phyloP scores from a whole-genome alignment of 805 yeast species.

The Ogataea nakhonphanomensis region DNA sequence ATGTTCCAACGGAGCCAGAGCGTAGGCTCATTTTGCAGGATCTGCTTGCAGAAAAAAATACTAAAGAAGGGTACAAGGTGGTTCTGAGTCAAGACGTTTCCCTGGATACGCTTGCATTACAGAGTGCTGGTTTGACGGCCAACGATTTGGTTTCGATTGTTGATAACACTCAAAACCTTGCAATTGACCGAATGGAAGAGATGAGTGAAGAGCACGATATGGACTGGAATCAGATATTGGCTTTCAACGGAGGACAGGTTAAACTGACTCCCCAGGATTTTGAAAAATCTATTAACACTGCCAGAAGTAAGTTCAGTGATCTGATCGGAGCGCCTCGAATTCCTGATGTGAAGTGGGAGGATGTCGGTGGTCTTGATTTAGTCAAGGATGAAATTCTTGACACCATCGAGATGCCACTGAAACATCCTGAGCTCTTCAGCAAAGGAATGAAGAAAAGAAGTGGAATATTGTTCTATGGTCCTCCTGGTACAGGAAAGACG shows the following conservation, averaged over 20 bases:
- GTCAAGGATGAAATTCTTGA: slow-evolving; percentile 92
- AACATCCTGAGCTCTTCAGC: slow-evolving; percentile 84
- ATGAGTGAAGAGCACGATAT: slow-evolving; percentile 26
- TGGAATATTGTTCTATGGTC: slow-evolving; percentile 94
- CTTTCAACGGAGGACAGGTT: slow-evolving; percentile 55
- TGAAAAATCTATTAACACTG: slow-evolving; percentile 68
- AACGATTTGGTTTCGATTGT: slow-evolving; percentile 73
- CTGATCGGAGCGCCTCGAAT: slow-evolving; percentile 96
- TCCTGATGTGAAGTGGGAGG: slow-evolving; percentile 95
- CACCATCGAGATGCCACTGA: slow-evolving; percentile 93
- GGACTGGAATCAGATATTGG: slow-evolving; percentile 33
- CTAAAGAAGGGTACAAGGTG: not conserved
- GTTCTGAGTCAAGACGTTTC: slow-evolving; percentile 49
- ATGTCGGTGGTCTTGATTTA: slow-evolving; percentile 89
- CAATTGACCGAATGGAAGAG: slow-evolving; percentile 47
- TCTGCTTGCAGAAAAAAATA: slow-evolving; percentile 31
- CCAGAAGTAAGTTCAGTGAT: slow-evolving; percentile 84
- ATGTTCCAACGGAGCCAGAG: slow-evolving; percentile 78
- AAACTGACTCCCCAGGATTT: slow-evolving; percentile 58
- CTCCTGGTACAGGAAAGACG: slow-evolving; percentile 98
- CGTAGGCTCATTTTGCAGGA: slow-evolving; percentile 59
- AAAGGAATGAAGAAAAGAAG: slow-evolving; percentile 90
- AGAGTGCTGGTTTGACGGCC: slow-evolving; percentile 91
- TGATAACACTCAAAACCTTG: slow-evolving; percentile 55
- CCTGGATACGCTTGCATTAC: slow-evolving; percentile 59